Conservation (phyloP, 306 rosid genomes). For the Luffa aegyptiaca region DNA sequence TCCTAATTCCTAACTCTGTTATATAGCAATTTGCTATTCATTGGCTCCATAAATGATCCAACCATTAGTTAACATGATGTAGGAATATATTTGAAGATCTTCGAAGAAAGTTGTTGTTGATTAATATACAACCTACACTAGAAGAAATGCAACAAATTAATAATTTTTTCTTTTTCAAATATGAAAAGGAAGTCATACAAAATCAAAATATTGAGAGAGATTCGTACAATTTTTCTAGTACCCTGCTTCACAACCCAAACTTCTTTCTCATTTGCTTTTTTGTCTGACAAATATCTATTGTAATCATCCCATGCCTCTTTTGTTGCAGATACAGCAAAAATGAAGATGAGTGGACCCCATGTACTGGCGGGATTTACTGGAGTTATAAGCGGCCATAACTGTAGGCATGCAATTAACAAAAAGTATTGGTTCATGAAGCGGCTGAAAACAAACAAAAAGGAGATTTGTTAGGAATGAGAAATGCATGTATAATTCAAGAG, state of each 20-base stretch:
- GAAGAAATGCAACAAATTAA: not conserved
- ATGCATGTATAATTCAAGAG: not conserved
- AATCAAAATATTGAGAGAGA: slow-evolving; percentile 1
- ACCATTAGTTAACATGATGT: not conserved
- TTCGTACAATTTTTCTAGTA: slow-evolving; percentile 62
- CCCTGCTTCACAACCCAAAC: slow-evolving; percentile 89
- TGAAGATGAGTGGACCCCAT: slow-evolving; percentile 99
- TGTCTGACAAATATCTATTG: slow-evolving; percentile 87
- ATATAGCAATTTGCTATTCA: not conserved
- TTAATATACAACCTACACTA: not conserved
- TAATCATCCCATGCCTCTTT: slow-evolving; percentile 99
- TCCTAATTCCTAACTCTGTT: not conserved
- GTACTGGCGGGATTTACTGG: slow-evolving; percentile 99
- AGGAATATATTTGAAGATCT: not conserved
- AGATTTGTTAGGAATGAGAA: slow-evolving; percentile 19
- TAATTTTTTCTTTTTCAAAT: not conserved
- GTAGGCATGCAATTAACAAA: slow-evolving; percentile 96
- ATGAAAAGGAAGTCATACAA: slow-evolving; percentile 5
- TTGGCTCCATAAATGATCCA: not conserved
- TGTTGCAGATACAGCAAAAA: slow-evolving; percentile 92
- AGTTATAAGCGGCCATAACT: slow-evolving; percentile 94
- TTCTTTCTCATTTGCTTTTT: slow-evolving; percentile 90
- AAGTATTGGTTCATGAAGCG: slow-evolving; percentile 99
- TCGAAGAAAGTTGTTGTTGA: not conserved
- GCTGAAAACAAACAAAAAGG: slow-evolving; percentile 41